Percentiles rank a stretch among this genome's conserved stretches.
Conservation (phyloP, 257 asterid genomes). For the Lycium barbarum region DNA sequence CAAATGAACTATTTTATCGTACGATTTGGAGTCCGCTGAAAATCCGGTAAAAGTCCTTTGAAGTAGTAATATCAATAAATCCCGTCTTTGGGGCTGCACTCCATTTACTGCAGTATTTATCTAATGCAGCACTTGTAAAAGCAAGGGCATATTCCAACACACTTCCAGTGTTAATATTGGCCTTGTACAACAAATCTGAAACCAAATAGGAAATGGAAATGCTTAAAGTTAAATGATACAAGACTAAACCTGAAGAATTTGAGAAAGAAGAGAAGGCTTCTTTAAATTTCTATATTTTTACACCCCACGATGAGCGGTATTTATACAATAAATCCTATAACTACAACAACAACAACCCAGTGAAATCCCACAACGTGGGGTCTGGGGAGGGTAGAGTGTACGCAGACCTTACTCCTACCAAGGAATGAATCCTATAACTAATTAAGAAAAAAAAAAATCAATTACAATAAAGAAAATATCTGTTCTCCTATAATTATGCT, state of each 20-base stretch:
- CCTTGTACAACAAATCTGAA: constrained; percentile 89
- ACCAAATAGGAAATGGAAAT: constrained; percentile 18
- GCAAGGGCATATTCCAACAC: constrained; percentile 98
- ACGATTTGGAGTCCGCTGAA: constrained; percentile 95
- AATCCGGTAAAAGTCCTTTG: constrained; percentile 93
- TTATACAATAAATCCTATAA: background rate
- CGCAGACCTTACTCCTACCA: too few relatives aligned
- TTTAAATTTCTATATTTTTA: background rate
- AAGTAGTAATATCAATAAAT: constrained; percentile 90
- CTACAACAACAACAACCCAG: too few relatives aligned
- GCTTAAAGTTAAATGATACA: background rate
- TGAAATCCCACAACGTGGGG: too few relatives aligned
- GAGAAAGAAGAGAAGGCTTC: background rate
- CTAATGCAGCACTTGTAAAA: constrained; percentile 95
- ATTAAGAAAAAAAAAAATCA: background rate
- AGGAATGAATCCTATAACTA: background rate
- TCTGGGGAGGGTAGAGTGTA: too few relatives aligned
- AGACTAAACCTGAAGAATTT: background rate
- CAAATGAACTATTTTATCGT: constrained; percentile 32
- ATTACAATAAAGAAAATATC: background rate
- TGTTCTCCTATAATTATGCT: background rate
- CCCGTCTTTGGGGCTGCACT: constrained; percentile 93
- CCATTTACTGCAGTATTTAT: constrained; percentile 95
- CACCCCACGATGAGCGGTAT: background rate
- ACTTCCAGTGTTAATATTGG: constrained; percentile 92